Evolutionary conservation across 768 basidiomycete genomes (phyloP), one percentile per base, ranked within the genome.

Genomic region (Suillus occidentalis): DNA sequence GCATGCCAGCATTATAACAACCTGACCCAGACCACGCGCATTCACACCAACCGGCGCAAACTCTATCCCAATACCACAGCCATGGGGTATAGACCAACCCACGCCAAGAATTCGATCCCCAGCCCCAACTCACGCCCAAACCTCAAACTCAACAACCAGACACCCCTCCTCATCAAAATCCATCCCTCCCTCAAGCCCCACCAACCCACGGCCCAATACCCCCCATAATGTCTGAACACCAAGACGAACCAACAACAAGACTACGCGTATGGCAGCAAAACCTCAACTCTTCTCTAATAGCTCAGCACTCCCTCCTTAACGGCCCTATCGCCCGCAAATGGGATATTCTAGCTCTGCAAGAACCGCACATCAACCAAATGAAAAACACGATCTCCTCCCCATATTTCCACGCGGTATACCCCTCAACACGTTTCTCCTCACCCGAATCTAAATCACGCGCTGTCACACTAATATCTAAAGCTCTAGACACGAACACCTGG

Each of bases 341-440:
- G 50, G 76, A 82, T 63, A 69, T 83, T 0, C 42, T 79, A 0
- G 60, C 69, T 1, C 20, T 82, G 7, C 80, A 83, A 66, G 1
- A 45, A 45, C 43, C 43, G 9, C 20, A 45, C 20, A 45, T 45
- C 8, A 45, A 45, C 20, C 8, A n/a, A 9, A 45, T 4, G 20
- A 45, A 45, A n/a, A 45, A 45, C 43, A 45, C 43, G 0, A 45
- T 45, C 3, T 45, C 43, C n/a, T 45, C 43, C 0, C 43, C 20
- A 0, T n/a, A 45, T 3, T 45, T n/a, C 2, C 43, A 45, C 13
- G 20, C 43, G 1, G 4, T 45, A 9, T 45, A 45, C 8, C 43
- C 43, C 1, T 10, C 43, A 1, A 9, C 43, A 0, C 9, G 4
- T 1, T 45, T 45, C 20, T 8, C 43, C 0, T n/a, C 43, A 0